phyloP scores from a whole-genome alignment of 1,284 basidiomycete genomes.

The Puccinia novopanici region DNA sequence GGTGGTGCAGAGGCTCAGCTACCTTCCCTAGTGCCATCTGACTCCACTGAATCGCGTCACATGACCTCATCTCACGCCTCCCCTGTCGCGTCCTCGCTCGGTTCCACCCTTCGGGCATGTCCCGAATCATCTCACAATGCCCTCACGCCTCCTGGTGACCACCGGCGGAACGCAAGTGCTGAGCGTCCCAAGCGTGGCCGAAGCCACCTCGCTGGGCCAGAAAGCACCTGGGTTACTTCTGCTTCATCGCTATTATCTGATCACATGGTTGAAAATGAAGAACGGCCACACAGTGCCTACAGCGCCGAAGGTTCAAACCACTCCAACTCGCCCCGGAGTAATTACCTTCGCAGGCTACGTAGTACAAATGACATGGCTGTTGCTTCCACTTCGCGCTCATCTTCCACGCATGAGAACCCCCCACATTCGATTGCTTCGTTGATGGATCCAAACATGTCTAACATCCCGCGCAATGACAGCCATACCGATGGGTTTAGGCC shows the following conservation, averaged over 20 bases:
- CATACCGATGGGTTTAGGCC: slow-evolving; percentile 8
- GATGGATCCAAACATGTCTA: background rate
- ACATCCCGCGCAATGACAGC: slow-evolving; percentile 4
- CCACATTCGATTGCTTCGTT: background rate
- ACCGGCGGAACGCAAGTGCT: background rate
- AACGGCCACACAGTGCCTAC: slow-evolving; percentile 8
- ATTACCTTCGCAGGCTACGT: slow-evolving; percentile 32
- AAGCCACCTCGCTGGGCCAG: background rate
- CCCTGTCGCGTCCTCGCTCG: background rate
- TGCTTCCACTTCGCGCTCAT: background rate
- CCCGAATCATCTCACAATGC: slow-evolving; percentile 1
- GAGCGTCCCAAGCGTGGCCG: slow-evolving; percentile 1
- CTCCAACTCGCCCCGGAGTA: background rate
- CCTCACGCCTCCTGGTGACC: slow-evolving; percentile 6
- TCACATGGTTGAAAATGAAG: background rate
- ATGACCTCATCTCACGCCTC: slow-evolving; percentile 21
- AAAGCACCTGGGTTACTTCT: slow-evolving; percentile 15
- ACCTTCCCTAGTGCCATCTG: background rate
- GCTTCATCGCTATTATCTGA: slow-evolving; percentile 15
- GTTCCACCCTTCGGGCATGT: slow-evolving; percentile 6
- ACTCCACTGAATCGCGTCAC: background rate
- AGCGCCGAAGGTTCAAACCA: slow-evolving; percentile 21
- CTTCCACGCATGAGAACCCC: slow-evolving; percentile 21
- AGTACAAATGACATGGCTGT: slow-evolving; percentile 25
- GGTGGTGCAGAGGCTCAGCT: slow-evolving; percentile 16